Percentiles rank a stretch among this genome's conserved stretches.
Conservation (phyloP, 768 basidiomycete species). For the Agrocybe praecox region DNA sequence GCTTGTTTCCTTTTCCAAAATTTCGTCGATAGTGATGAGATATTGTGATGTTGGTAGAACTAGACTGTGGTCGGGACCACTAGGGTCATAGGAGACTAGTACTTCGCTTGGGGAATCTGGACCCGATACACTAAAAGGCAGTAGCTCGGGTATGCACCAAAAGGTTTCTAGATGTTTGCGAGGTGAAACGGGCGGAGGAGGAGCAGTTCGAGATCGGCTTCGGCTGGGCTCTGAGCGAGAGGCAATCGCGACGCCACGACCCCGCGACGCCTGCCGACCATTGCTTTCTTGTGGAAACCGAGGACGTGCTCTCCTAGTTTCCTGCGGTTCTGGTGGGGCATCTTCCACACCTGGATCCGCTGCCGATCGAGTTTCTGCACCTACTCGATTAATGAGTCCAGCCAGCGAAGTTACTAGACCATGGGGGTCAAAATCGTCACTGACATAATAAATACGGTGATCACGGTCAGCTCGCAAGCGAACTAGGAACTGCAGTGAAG, state of each 20-base stretch:
- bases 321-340: constrained; percentile 19
- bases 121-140: constrained; percentile 58
- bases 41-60: constrained; percentile 80
- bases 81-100: constrained; percentile 65
- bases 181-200: constrained; percentile 27
- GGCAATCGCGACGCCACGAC: constrained; percentile 44
- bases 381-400: constrained; percentile 59
- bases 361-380: constrained; percentile 17
- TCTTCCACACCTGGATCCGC: constrained; percentile 18
- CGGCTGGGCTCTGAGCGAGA: constrained; percentile 53
- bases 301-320: constrained; percentile 47
- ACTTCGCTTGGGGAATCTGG: constrained; percentile 68
- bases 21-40: constrained; percentile 57
- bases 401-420: constrained; percentile 62
- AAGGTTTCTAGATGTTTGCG: constrained; percentile 47
- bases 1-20: constrained; percentile 75
- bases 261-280: constrained; percentile 53
- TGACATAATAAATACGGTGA: constrained; percentile 78
- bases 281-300: constrained; percentile 53
- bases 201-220: constrained; percentile 60
- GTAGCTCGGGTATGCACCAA: constrained; percentile 71
- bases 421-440: constrained; percentile 54
- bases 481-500: constrained; percentile 84
- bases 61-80: constrained; percentile 38
- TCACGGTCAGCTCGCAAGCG: constrained; percentile 88